phyloP scores from a whole-genome alignment of 106 monocot species.

The Dactylorhiza incarnata region DNA sequence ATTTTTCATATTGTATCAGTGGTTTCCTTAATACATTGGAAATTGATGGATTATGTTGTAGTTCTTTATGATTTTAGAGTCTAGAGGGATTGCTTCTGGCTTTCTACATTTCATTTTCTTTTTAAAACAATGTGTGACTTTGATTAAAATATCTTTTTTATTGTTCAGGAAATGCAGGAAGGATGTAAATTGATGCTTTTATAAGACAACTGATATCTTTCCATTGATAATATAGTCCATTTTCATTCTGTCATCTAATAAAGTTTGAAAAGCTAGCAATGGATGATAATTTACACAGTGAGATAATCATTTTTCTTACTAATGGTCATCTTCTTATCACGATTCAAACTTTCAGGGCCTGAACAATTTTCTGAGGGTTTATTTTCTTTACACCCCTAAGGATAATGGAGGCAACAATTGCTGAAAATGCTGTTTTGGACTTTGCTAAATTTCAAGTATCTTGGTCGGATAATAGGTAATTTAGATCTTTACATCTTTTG shows the following conservation, averaged over 20 bases:
- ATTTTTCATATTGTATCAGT: not conserved
- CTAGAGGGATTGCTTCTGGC: not conserved
- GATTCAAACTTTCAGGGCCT: not conserved
- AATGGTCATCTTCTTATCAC: not conserved
- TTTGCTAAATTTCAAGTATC: slow-evolving; percentile 45
- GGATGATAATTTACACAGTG: not conserved
- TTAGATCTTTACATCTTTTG: not conserved
- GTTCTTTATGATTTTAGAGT: not conserved
- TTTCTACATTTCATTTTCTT: not conserved
- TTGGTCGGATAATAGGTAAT: slow-evolving; percentile 51
- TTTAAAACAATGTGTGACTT: not conserved
- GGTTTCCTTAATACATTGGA: not conserved
- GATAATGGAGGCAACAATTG: slow-evolving; percentile 38
- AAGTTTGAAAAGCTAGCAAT: not conserved
- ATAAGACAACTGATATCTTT: not conserved
- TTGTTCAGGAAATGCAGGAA: not conserved
- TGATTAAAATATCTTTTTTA: not conserved
- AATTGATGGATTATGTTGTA: not conserved
- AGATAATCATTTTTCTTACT: not conserved
- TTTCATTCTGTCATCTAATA: not conserved
- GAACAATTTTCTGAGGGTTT: not conserved
- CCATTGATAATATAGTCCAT: not conserved
- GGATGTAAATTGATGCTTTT: not conserved
- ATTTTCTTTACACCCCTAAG: not conserved
- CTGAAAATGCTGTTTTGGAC: slow-evolving; percentile 46